Evolutionary conservation across 208 protist genomes (phyloP).

Genomic region (Lotmaria passim): DNA sequence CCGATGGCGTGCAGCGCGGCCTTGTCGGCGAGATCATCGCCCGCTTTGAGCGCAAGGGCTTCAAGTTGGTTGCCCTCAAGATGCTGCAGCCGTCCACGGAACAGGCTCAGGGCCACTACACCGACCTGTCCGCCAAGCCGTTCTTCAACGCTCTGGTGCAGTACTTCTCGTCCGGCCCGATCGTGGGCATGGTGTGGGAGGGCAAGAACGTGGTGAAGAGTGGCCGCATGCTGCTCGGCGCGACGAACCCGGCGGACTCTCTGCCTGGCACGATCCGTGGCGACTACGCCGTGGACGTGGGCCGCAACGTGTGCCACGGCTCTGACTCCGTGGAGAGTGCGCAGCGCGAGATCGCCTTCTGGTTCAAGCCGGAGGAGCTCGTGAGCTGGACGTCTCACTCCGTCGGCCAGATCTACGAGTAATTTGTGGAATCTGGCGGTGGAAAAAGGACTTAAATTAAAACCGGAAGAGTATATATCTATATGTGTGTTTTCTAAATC

Average conservation of each 20-base stretch:
- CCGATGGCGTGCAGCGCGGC: conserved; percentile 94
- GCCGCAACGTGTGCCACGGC: conserved; percentile 97
- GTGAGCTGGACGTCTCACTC: conserved; percentile 81
- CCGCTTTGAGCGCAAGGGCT: conserved; percentile 96
- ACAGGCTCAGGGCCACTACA: conserved; percentile 92
- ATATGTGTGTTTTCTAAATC: conserved; percentile 12
- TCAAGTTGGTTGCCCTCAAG: conserved; percentile 96
- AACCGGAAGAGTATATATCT: too few species aligned
- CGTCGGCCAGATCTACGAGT: conserved; percentile 86
- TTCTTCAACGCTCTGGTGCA: conserved; percentile 95
- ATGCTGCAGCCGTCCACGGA: conserved; percentile 81
- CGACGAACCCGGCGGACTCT: conserved; percentile 94
- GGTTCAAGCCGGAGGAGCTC: conserved; percentile 95
- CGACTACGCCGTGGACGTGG: conserved; percentile 95
- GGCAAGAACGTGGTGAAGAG: conserved; percentile 95
- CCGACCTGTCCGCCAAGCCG: conserved; percentile 87
- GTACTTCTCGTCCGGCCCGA: conserved; percentile 97
- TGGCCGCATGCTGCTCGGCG: conserved; percentile 95
- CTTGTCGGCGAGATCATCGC: conserved; percentile 95
- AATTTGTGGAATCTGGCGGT: too few species aligned
- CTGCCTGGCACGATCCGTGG: conserved; percentile 97
- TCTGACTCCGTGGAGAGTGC: conserved; percentile 95
- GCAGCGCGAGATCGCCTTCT: conserved; percentile 96
- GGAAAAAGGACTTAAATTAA: too few species aligned
- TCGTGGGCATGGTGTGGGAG: conserved; percentile 98